Percentiles rank a stretch among this genome's conserved stretches.
Conservation (phyloP, 1,139 yeast genomes). For the Taphrina pruni region DNA sequence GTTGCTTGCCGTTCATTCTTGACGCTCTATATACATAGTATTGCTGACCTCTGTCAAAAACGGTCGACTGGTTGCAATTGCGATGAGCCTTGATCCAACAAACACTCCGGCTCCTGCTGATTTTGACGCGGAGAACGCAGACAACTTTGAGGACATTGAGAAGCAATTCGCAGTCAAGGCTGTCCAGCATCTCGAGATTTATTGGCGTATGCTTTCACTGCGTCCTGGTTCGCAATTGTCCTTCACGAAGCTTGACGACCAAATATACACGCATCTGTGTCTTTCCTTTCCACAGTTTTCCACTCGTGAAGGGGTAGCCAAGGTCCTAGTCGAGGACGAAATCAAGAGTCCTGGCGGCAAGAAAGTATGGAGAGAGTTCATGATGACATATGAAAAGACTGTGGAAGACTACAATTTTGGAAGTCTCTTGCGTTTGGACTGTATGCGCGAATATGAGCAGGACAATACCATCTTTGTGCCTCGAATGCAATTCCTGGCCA, state of each 20-base stretch:
- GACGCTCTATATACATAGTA: too few relatives aligned
- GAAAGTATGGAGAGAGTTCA: slow-evolving; percentile 87
- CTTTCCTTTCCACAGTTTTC: slow-evolving; percentile 85
- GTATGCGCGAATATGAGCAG: slow-evolving; percentile 77
- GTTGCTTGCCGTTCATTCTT: too few relatives aligned
- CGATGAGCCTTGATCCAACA: slow-evolving; percentile 29
- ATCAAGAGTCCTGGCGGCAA: slow-evolving; percentile 83
- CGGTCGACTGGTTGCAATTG: too few relatives aligned
- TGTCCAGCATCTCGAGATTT: slow-evolving; percentile 91
- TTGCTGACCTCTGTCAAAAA: too few relatives aligned
- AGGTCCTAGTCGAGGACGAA: slow-evolving; percentile 70
- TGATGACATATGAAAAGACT: slow-evolving; percentile 69
- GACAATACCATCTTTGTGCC: slow-evolving; percentile 73
- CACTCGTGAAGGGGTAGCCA: slow-evolving; percentile 60
- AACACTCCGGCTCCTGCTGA: slow-evolving; percentile 40
- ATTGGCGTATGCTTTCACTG: slow-evolving; percentile 79
- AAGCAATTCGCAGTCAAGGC: slow-evolving; percentile 87
- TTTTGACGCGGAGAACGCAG: slow-evolving; percentile 65
- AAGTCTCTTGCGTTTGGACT: slow-evolving; percentile 77
- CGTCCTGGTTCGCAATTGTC: slow-evolving; percentile 77
- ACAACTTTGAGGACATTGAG: slow-evolving; percentile 59
- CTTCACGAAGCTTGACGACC: slow-evolving; percentile 63
- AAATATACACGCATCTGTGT: slow-evolving; percentile 70
- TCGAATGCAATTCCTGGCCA: slow-evolving; percentile 69
- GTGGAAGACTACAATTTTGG: slow-evolving; percentile 92